phyloP scores from a whole-genome alignment of 768 basidiomycete genomes.

The Suillus tomentosus region DNA sequence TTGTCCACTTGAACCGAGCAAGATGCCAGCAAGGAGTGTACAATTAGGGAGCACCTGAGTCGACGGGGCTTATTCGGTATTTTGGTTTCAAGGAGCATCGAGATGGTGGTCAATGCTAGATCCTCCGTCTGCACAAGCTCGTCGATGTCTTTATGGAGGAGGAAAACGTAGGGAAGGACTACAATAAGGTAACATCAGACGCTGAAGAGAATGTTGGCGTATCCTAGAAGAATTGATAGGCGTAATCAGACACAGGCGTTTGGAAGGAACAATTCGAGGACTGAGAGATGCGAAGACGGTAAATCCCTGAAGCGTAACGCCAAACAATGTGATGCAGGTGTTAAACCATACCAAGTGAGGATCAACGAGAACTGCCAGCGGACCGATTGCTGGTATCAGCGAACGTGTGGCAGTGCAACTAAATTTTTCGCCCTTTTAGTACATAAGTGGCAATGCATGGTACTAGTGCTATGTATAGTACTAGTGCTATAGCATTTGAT shows the following conservation, averaged over 20 bases:
- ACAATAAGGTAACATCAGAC: slow-evolving; percentile 5
- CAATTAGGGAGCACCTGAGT: slow-evolving; percentile 15
- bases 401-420: too few relatives aligned
- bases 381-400: too few relatives aligned
- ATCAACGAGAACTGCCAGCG: too few relatives aligned
- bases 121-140: slow-evolving; percentile 7
- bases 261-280: slow-evolving; percentile 19
- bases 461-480: too few relatives aligned
- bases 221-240: slow-evolving; percentile 7
- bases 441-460: too few relatives aligned
- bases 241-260: slow-evolving; percentile 15
- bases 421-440: too few relatives aligned
- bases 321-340: slow-evolving; percentile 9
- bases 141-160: slow-evolving; percentile 4
- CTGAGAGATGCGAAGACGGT: slow-evolving; percentile 16
- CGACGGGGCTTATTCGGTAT: slow-evolving; percentile 2
- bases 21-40: slow-evolving; percentile 12
- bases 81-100: slow-evolving; percentile 2
- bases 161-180: slow-evolving; percentile 11
- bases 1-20: slow-evolving; percentile 15
- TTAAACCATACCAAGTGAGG: too few relatives aligned
- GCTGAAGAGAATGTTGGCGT: slow-evolving; percentile 7
- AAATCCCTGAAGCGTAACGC: slow-evolving; percentile 14
- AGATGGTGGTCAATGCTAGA: slow-evolving; percentile 5
- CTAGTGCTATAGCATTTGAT: too few relatives aligned